Conservation (phyloP, 257 asterid species). For the Primulina eburnea region DNA sequence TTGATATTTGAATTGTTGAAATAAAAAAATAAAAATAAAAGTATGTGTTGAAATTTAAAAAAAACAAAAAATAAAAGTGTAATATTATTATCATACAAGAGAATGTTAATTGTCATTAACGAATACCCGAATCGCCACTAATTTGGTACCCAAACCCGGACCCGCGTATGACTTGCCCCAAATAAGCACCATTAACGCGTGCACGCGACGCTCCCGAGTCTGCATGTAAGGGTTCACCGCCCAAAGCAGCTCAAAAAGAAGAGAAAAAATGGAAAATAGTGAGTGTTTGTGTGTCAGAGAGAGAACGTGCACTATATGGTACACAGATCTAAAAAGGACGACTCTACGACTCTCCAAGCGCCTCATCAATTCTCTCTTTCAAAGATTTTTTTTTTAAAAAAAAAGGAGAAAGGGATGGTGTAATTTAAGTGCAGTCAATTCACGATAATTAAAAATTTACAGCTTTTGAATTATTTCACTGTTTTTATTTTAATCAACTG, state of each 20-base stretch:
- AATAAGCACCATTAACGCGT: conserved; percentile 2
- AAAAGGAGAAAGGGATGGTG: too few species aligned
- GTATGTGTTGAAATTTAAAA: too few species aligned
- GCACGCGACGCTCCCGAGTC: background rate
- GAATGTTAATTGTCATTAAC: background rate
- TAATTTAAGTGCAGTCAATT: background rate
- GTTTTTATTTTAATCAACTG: background rate
- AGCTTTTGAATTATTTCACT: background rate
- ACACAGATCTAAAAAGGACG: conserved; percentile 15
- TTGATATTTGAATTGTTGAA: too few species aligned
- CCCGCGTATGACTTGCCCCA: background rate
- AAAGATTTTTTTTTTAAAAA: background rate
- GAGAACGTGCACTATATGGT: conserved; percentile 20
- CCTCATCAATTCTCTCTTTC: background rate
- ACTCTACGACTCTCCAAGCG: conserved; percentile 16
- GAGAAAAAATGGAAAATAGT: background rate
- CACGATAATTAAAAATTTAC: background rate
- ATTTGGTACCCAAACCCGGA: background rate
- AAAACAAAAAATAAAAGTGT: too few species aligned
- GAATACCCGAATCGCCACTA: background rate
- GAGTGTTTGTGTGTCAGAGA: conserved; percentile 21
- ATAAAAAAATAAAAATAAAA: too few species aligned
- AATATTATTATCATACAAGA: too few species aligned
- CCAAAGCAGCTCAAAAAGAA: conserved; percentile 17
- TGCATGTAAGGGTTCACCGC: conserved; percentile 12